Conservation (phyloP, 2,329 filamentous ascomycete species). For the Zelopaecilomyces penicillatus region DNA sequence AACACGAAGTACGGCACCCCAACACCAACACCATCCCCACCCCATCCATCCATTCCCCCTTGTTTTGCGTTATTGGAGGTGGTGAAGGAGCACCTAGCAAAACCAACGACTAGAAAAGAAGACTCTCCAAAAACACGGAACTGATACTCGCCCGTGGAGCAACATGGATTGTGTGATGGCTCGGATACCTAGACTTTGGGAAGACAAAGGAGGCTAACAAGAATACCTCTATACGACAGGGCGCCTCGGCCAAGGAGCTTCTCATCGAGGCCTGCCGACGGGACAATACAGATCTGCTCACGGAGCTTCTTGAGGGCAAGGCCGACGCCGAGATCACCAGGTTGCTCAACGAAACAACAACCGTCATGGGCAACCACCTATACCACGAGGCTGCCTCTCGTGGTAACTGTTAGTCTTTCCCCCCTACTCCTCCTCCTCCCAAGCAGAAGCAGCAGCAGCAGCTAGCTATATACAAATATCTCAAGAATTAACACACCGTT, state of each 20-base stretch:
- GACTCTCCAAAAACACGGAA: too few species aligned
- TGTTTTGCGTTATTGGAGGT: too few species aligned
- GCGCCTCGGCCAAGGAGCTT: conserved; percentile 75
- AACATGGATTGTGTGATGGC: too few species aligned
- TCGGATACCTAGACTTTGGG: too few species aligned
- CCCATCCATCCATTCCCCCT: too few species aligned
- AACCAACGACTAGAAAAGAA: too few species aligned
- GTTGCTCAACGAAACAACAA: conserved; percentile 78
- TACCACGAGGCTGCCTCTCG: conserved; percentile 81
- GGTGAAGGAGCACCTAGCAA: too few species aligned
- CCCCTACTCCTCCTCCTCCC: neutral
- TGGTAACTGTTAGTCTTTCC: conserved; percentile 66
- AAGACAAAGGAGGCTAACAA: neutral
- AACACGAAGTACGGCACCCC: conserved; percentile 24
- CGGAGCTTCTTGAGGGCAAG: conserved; percentile 59
- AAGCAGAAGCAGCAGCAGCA: too few species aligned
- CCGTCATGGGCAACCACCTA: conserved; percentile 79
- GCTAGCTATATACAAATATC: too few species aligned
- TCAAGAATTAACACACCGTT: conserved; percentile 1
- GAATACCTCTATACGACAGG: conserved; percentile 38
- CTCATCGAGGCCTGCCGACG: conserved; percentile 88
- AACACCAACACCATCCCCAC: neutral
- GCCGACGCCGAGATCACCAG: conserved; percentile 58
- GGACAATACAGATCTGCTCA: conserved; percentile 81
- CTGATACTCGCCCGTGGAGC: too few species aligned